Conservation (phyloP, 208 protist species). For the Acanthamoeba comandoni region DNA sequence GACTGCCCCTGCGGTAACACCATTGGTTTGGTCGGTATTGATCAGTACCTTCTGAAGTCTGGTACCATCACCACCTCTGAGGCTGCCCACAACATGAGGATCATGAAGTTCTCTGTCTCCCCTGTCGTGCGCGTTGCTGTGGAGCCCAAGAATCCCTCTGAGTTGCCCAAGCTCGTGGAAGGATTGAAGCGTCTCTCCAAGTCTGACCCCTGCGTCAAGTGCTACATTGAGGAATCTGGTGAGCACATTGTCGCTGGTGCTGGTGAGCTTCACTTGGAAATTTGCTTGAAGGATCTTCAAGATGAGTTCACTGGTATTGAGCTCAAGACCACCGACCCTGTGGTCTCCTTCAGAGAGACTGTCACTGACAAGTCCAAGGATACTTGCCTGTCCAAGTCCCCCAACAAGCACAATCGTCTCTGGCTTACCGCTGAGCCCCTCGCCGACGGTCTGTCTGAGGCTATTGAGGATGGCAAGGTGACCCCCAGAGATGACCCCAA, state of each 20-base stretch:
- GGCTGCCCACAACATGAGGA: constrained; percentile 90
- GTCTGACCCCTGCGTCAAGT: constrained; percentile 95
- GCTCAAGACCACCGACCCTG: constrained; percentile 96
- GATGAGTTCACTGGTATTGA: constrained; percentile 95
- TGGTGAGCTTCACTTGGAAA: constrained; percentile 99
- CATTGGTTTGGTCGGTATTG: constrained; percentile 97
- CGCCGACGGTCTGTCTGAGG: constrained; percentile 91
- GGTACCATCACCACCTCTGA: constrained; percentile 94
- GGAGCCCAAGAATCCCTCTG: constrained; percentile 95
- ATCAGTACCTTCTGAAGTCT: constrained; percentile 98
- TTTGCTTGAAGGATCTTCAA: constrained; percentile 98
- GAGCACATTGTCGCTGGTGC: constrained; percentile 99
- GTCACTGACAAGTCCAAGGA: constrained; percentile 89
- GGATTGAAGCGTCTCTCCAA: constrained; percentile 97
- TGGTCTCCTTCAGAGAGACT: constrained; percentile 99
- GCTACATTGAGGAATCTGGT: constrained; percentile 95
- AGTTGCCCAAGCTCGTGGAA: constrained; percentile 97
- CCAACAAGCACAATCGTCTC: constrained; percentile 99
- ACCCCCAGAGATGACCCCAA: constrained; percentile 93
- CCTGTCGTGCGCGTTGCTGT: constrained; percentile 98
- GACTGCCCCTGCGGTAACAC: constrained; percentile 98
- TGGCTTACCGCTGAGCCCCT: constrained; percentile 95
- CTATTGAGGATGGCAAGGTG: constrained; percentile 94
- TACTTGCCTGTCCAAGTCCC: constrained; percentile 93
- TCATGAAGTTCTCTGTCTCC: constrained; percentile 99